Percentiles rank a stretch among this genome's conserved stretches.
Evolutionary conservation across 2,329 filamentous ascomycete genomes (phyloP).

Genomic region (Stemphylium lycopersici): DNA sequence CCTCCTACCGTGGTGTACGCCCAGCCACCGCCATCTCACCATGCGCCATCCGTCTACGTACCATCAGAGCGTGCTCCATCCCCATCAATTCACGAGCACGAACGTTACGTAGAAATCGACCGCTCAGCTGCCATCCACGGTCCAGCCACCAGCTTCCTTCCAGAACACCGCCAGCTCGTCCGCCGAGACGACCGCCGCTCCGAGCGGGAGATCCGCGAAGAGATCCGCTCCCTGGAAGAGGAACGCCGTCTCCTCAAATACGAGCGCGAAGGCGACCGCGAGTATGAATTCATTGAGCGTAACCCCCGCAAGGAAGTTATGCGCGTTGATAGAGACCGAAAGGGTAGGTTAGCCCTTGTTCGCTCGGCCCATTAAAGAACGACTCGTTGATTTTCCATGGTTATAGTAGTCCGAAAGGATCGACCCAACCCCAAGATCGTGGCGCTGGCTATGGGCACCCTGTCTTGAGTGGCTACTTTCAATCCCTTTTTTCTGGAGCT

Average conservation of each 20-base stretch:
- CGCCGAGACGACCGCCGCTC: slow-evolving; percentile 38
- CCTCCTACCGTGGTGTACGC: slow-evolving; percentile 19
- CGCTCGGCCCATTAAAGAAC: slow-evolving; percentile 66
- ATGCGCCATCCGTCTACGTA: slow-evolving; percentile 37
- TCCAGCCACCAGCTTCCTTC: slow-evolving; percentile 57
- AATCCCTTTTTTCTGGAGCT: neutral
- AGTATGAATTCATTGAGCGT: slow-evolving; percentile 68
- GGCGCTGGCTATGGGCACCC: slow-evolving; percentile 29
- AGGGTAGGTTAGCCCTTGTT: slow-evolving; percentile 93
- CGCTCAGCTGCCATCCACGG: slow-evolving; percentile 56
- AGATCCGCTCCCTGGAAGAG: slow-evolving; percentile 74
- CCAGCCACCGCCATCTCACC: slow-evolving; percentile 24
- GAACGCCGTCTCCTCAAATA: slow-evolving; percentile 65
- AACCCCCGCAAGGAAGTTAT: slow-evolving; percentile 60
- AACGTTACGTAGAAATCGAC: slow-evolving; percentile 51
- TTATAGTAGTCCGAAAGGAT: slow-evolving; percentile 41
- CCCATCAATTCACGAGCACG: slow-evolving; percentile 41
- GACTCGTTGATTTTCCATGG: slow-evolving; percentile 44
- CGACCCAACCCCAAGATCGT: slow-evolving; percentile 51
- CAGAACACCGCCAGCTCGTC: slow-evolving; percentile 44
- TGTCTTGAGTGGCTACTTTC: slow-evolving; percentile 1
- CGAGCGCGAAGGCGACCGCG: slow-evolving; percentile 61
- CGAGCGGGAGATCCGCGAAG: slow-evolving; percentile 71
- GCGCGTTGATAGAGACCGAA: slow-evolving; percentile 85
- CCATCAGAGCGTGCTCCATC: slow-evolving; percentile 43